Base-by-base conservation (phyloP, 208 protist species). In the Crithidia mellificae region DNA sequence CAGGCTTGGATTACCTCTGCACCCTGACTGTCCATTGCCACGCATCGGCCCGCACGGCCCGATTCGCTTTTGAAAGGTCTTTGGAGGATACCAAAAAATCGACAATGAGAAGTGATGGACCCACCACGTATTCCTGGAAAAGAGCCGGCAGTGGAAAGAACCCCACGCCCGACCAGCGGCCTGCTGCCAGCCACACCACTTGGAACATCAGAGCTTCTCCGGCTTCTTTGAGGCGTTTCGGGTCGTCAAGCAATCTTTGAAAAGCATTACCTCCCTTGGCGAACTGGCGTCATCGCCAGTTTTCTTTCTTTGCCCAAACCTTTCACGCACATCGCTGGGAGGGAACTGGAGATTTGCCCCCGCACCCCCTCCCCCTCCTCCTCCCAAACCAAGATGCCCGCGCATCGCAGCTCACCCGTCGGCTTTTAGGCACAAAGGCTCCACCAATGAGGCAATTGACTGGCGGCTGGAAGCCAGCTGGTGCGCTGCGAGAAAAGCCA, bases 41-140 rank as follows among this genome's bases (percentile, higher is more conserved):
- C 53, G 6, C 27, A 58, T 15, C 53, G 53, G 34, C 27, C 53
- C 53, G 32, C 32, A 7, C 29, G 32, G 53, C 27, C 34, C 32
- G 34, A 2, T 27, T 58, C 53, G 53, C 53, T 58, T n/a, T 58
- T 43, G 53, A 58, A 27, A n/a, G 14, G 34, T 9, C 53, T 43
- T 58, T 25, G 53, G 34, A 43, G 19, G 15, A 43, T 43, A 58
- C 53, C 34, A 58, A 58, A n/a, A 44, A 44, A 27, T 58, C 32
- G 34, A 58, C 53, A 17, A 58, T 58, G 6, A 39, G 20, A 24
- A 43, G 53, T 24, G 53, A 44, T 7, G 34, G 32, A n/a, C 25
- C 53, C 34, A 58, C 53, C 53, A 58, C 27, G 53, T 43, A 32
- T n/a, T 39, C 53, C 53, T n/a, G 32, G 20, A 58, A 43, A n/a